Base-by-base conservation (phyloP, 129 eudicot genomes). In the Saposhnikovia divaricata region DNA sequence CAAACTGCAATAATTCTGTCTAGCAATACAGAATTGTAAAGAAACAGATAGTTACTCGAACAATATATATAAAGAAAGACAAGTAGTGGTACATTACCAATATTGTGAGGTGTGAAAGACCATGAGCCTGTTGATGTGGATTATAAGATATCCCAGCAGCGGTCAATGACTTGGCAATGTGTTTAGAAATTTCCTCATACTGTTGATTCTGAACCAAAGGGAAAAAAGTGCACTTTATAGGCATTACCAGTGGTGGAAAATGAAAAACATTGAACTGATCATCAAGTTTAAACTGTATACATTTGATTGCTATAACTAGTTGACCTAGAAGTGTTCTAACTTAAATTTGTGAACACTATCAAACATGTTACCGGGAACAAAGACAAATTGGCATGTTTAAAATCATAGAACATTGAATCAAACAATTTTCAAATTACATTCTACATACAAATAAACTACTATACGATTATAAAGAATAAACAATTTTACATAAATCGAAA, bases 121-220 rank as follows among this genome's bases (percentile, higher is more conserved):
- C 75, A 59, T 7, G 75, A 43, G 12, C 81, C 81, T 78, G 73
- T 65, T 45, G 13, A 43, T 25, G 7, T 59, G 16, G 45, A 27
- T 25, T 4, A 28, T n/a, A n/a, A n/a, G n/a, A n/a, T n/a, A n/a
- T n/a, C n/a, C n/a, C n/a, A n/a, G n/a, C n/a, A n/a, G n/a, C n/a
- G n/a, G n/a, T n/a, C n/a, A n/a, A n/a, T n/a, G n/a, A n/a, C n/a
- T n/a, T n/a, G n/a, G n/a, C n/a, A n/a, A n/a, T n/a, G n/a, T n/a
- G n/a, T n/a, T n/a, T n/a, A n/a, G n/a, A n/a, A n/a, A n/a, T n/a
- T n/a, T n/a, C n/a, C n/a, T n/a, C n/a, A n/a, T n/a, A n/a, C n/a
- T n/a, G n/a, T n/a, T n/a, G n/a, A n/a, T n/a, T n/a, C n/a, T n/a
- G n/a, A n/a, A n/a, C n/a, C n/a, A n/a, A n/a, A n/a, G n/a, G n/a